Conservation (phyloP, 768 basidiomycete genomes). For the Kwoniella sp. region DNA sequence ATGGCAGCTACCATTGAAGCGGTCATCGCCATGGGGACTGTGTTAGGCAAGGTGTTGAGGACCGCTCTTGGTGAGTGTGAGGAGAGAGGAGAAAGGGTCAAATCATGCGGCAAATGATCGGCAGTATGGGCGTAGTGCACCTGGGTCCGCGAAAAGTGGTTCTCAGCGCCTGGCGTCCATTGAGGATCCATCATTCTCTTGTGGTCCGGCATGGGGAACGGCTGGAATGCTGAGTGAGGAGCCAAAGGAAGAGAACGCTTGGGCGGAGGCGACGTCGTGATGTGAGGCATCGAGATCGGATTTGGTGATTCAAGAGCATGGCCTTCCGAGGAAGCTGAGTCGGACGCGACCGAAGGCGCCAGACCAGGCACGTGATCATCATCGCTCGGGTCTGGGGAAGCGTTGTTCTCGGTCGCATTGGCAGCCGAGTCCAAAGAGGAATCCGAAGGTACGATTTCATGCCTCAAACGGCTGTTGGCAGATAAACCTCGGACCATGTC, state of each 20-base stretch:
- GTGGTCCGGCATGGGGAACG: constrained; percentile 8
- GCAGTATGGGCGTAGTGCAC: constrained; percentile 9
- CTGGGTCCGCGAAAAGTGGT: constrained; percentile 12
- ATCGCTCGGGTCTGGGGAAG: constrained; percentile 4
- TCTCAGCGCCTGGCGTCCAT: constrained; percentile 18
- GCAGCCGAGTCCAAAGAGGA: constrained; percentile 7
- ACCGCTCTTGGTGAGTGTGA: not conserved
- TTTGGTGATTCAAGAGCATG: constrained; percentile 37
- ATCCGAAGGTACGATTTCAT: constrained; percentile 13
- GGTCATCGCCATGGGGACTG: not conserved
- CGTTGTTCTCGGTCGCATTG: not conserved
- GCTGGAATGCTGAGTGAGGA: constrained; percentile 10
- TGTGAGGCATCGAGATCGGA: not conserved
- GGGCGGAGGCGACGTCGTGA: constrained; percentile 3
- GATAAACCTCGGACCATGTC: constrained; percentile 22
- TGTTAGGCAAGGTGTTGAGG: not conserved
- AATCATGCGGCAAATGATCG: not conserved
- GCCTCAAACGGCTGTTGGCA: constrained; percentile 12
- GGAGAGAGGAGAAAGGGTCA: not conserved
- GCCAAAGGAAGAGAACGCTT: constrained; percentile 1
- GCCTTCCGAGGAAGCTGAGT: constrained; percentile 45
- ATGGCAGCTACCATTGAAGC: constrained; percentile 6
- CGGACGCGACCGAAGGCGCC: constrained; percentile 41
- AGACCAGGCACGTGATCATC: constrained; percentile 33
- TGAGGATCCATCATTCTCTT: constrained; percentile 12